phyloP scores from a whole-genome alignment of 2,329 filamentous ascomycete species.

The Microascus cirrosus region DNA sequence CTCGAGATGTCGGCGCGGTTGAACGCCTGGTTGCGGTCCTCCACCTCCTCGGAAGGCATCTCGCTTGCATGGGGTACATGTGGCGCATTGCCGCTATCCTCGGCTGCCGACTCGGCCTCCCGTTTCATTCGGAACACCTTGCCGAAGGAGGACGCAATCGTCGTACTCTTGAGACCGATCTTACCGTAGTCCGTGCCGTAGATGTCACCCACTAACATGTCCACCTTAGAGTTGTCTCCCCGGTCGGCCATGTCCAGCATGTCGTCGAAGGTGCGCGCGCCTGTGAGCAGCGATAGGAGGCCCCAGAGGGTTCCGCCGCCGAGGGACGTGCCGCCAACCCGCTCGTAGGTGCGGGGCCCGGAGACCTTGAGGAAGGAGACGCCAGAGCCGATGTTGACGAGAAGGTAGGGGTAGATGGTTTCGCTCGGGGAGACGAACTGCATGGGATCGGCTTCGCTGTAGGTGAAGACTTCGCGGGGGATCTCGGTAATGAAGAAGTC shows the following conservation, averaged over 20 bases:
- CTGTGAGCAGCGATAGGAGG: constrained; percentile 78
- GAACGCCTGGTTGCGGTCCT: constrained; percentile 43
- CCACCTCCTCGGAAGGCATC: constrained; percentile 1
- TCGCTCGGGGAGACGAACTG: constrained; percentile 72
- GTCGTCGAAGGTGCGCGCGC: constrained; percentile 91
- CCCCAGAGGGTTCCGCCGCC: constrained; percentile 98
- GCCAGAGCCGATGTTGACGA: constrained; percentile 96
- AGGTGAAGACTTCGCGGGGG: constrained; percentile 92
- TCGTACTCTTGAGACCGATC: constrained; percentile 89
- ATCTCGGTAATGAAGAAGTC: constrained; percentile 99
- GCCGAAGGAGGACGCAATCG: constrained; percentile 92
- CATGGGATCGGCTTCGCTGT: constrained; percentile 85
- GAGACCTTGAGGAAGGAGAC: constrained; percentile 97
- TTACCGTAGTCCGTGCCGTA: constrained; percentile 94
- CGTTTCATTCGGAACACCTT: constrained; percentile 93
- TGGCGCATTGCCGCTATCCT: constrained; percentile 43
- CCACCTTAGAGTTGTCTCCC: constrained; percentile 86
- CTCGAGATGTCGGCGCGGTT: constrained; percentile 76
- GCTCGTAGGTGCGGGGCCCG: constrained; percentile 73
- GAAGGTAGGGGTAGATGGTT: constrained; percentile 83
- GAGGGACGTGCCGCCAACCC: constrained; percentile 88
- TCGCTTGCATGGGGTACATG: constrained; percentile 3
- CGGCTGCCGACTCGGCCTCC: constrained; percentile 66
- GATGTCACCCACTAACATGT: constrained; percentile 96
- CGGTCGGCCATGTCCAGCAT: constrained; percentile 88